Evolutionary conservation across 306 rosid genomes (phyloP), one percentile per base, ranked within the genome.

Genomic region (Cicer arietinum): DNA sequence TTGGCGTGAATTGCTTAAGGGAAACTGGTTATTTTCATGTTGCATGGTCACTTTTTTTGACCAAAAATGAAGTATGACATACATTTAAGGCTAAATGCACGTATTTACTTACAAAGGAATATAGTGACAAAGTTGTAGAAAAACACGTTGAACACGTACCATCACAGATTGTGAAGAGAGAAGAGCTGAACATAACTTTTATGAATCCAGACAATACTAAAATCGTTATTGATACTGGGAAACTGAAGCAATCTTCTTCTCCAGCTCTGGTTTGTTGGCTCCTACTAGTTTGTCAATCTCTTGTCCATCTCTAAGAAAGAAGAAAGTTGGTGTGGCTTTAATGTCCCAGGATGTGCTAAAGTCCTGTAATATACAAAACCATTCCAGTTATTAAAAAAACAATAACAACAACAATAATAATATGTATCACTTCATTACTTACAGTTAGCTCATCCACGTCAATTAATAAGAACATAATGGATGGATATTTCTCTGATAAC

Each of bases 291-390:
- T 95, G 85, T 92, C 99, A 39, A 95, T 3, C 80, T 95, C 88
- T 81, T 92, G 69, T 6, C 98, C 98, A 60, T 90, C 89, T 84
- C 77, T 85, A 10, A 95, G 92, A 86, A 95, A 90, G 89, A 95
- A 95, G 87, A 95, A 95, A 10, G 99, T 95, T 1, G 99, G 99
- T 59, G 99, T 95, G 71, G 98, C 99, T 81, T 95, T 95, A 60
- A 95, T 92, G 76, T 95, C 99, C 99, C 96, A 95, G 8, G 96
- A 81, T 70, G 93, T 80, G 84, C 98, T 92, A 67, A 95, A 95
- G 35, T 95, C 99, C 99, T 95, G 88, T 73, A 82, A 61, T 68
- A 79, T 43, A 65, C 57, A 67, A 69, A 83, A 47, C 44, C 71
- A 75, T 47, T 81, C 84, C 70, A 67, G 53, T 13, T 44, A 68